A percentile compares a stretch with the other conserved stretches of the same genome.
Conservation (phyloP, 805 yeast species). For the Candida ipomoeae region DNA sequence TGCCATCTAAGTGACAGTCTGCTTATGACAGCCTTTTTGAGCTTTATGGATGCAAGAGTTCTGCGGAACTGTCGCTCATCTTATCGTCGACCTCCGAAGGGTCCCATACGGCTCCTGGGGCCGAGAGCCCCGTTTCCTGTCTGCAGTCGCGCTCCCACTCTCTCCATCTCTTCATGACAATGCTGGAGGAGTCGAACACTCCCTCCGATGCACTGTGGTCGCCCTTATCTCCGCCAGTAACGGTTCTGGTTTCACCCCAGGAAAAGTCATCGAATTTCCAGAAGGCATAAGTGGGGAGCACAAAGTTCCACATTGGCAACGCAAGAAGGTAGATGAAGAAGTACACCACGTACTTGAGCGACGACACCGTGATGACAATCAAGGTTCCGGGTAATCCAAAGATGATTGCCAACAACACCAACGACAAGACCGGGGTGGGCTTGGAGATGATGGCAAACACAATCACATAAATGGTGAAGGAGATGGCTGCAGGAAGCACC, state of each 20-base stretch:
- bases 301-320: constrained; percentile 91
- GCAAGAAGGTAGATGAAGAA: constrained; percentile 74
- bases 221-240: constrained; percentile 61
- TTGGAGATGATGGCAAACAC: constrained; percentile 61
- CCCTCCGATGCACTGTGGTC: constrained; percentile 71
- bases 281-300: constrained; percentile 78
- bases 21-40: too few relatives aligned
- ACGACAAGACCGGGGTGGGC: constrained; percentile 76
- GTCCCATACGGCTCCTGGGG: constrained; percentile 45
- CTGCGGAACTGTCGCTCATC: constrained; percentile 1
- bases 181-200: constrained; percentile 85
- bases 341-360: constrained; percentile 69
- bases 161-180: constrained; percentile 90
- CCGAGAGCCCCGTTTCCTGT: constrained; percentile 24
- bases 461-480: constrained; percentile 77
- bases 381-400: constrained; percentile 83
- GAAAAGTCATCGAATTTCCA: constrained; percentile 96
- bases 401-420: constrained; percentile 69
- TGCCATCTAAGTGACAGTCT: too few relatives aligned
- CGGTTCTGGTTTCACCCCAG: constrained; percentile 94
- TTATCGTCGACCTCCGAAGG: constrained; percentile 27
- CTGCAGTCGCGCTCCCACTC: constrained; percentile 78
- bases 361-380: constrained; percentile 76
- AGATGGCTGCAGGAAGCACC: constrained; percentile 83
- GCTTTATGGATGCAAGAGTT: neutral